These are phyloP conservation scores for Fusarium proliferatum DNA, from an alignment of 2,329 filamentous ascomycete genomes.

Conservation along the genomic window DNA sequence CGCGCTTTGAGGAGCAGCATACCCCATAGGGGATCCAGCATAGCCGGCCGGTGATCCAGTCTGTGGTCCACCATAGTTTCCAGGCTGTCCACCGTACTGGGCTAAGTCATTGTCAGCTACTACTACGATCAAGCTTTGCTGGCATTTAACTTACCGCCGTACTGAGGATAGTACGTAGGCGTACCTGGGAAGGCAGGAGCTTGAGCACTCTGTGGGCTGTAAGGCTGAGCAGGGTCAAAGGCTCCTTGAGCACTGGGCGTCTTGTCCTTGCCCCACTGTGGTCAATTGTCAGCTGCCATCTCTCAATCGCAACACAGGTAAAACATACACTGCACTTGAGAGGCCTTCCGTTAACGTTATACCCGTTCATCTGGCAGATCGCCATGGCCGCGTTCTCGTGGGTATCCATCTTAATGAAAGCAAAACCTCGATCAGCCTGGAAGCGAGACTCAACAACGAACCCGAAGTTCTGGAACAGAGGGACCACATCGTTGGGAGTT, in stretches of 20 bases:
- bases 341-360: conserved; percentile 96
- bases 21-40: conserved; percentile 75
- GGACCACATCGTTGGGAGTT: conserved; percentile 95
- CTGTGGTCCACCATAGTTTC: conserved; percentile 71
- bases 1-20: conserved; percentile 78
- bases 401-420: conserved; percentile 99
- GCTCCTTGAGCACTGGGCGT: conserved; percentile 76
- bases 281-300: conserved; percentile 35
- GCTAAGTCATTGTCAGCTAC: conserved; percentile 51
- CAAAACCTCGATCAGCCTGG: conserved; percentile 97
- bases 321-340: conserved; percentile 96
- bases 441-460: conserved; percentile 97
- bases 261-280: conserved; percentile 98
- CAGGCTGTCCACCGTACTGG: conserved; percentile 73
- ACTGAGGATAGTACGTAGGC: conserved; percentile 93
- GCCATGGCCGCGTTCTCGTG: conserved; percentile 99
- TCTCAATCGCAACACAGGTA: background rate
- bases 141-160: conserved; percentile 72
- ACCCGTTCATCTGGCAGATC: conserved; percentile 97
- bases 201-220: conserved; percentile 79
- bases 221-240: conserved; percentile 81
- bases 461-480: conserved; percentile 97
- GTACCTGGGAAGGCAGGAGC: conserved; percentile 80
- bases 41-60: conserved; percentile 71
- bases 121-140: background rate